phyloP scores from a whole-genome alignment of 2,329 filamentous ascomycete species.

The Gnomoniopsis sp. region DNA sequence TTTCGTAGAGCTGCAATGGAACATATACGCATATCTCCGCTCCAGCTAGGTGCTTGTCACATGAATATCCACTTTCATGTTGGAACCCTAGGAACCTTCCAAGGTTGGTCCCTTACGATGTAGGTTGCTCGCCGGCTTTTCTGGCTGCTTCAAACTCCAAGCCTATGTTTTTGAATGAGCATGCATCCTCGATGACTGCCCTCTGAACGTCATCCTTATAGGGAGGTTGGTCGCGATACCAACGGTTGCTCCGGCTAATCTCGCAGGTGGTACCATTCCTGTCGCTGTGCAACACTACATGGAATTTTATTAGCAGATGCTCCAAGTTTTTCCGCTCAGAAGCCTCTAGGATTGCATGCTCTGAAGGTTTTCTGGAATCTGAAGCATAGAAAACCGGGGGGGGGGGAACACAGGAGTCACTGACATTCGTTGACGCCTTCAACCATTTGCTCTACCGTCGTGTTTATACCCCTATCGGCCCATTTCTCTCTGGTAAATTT shows the following conservation, averaged over 20 bases:
- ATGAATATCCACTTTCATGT: too few relatives aligned
- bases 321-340: not conserved
- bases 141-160: not conserved
- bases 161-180: not conserved
- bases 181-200: not conserved
- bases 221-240: not conserved
- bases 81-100: too few relatives aligned
- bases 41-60: too few relatives aligned
- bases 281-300: not conserved
- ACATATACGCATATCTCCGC: too few relatives aligned
- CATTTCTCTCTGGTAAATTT: not conserved
- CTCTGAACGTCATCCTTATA: not conserved
- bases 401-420: too few relatives aligned
- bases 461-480: not conserved
- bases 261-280: not conserved
- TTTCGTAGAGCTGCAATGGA: too few relatives aligned
- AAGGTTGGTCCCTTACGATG: too few relatives aligned
- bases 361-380: too few relatives aligned
- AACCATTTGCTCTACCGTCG: not conserved
- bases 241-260: not conserved
- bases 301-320: not conserved
- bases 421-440: not conserved
- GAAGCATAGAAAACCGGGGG: too few relatives aligned
- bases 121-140: not conserved
- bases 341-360: not conserved